phyloP scores from a whole-genome alignment of 1,284 basidiomycete species.

The Apiotrichum veenhuisii region DNA sequence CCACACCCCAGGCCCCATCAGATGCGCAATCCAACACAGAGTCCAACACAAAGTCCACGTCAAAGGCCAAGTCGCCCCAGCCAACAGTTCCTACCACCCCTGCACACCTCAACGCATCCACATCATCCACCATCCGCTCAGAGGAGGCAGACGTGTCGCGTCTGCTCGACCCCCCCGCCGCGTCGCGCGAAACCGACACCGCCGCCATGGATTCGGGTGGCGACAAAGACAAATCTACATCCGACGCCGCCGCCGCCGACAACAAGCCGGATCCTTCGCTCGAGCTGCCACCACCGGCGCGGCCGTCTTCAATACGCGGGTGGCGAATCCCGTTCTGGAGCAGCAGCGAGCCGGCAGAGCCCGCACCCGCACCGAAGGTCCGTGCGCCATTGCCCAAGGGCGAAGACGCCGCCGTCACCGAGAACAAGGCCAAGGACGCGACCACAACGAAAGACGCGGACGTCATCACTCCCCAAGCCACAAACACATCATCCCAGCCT shows the following conservation, averaged over 20 bases:
- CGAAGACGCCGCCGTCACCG: too few relatives aligned
- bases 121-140: not conserved
- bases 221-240: not conserved
- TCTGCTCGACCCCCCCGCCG: not conserved
- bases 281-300: not conserved
- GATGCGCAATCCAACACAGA: not conserved
- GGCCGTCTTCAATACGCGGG: not conserved
- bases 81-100: not conserved
- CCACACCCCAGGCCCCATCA: not conserved
- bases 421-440: not conserved
- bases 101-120: not conserved
- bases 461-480: not conserved
- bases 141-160: not conserved
- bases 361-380: too few relatives aligned
- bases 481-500: not conserved
- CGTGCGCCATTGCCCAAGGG: too few relatives aligned
- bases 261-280: not conserved
- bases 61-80: not conserved
- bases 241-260: not conserved
- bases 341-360: not conserved
- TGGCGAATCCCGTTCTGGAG: slow-evolving; percentile 6
- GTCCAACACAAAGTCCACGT: not conserved
- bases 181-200: not conserved
- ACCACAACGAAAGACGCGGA: not conserved
- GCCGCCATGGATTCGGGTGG: not conserved